These are phyloP conservation scores for Blastomyces silverae DNA, from an alignment of 2,329 filamentous ascomycete genomes.

Conservation along the genomic window DNA sequence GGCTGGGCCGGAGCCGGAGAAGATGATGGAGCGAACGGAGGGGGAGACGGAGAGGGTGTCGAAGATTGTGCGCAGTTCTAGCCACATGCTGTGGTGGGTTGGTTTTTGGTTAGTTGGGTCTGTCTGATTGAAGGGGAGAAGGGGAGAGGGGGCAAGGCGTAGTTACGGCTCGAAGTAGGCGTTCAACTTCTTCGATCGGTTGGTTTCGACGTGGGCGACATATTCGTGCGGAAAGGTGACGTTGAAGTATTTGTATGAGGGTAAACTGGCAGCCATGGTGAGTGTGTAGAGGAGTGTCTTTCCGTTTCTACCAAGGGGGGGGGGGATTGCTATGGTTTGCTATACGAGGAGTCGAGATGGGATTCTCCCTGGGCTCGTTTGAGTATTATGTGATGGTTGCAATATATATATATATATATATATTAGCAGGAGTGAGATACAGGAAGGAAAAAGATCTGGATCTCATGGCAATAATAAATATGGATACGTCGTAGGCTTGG, in stretches of 20 bases:
- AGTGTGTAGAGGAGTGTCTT: background rate
- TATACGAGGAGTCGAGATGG: background rate
- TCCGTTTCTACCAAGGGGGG: background rate
- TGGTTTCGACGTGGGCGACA: slow-evolving; percentile 89
- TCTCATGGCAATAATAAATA: background rate
- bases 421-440: background rate
- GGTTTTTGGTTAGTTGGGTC: slow-evolving; percentile 7
- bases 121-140: slow-evolving; percentile 10
- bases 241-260: slow-evolving; percentile 55
- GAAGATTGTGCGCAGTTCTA: slow-evolving; percentile 70
- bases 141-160: slow-evolving; percentile 26
- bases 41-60: slow-evolving; percentile 62
- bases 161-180: slow-evolving; percentile 70
- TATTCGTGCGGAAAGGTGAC: slow-evolving; percentile 63
- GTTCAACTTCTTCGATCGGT: slow-evolving; percentile 79
- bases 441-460: no score
- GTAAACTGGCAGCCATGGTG: slow-evolving; percentile 12
- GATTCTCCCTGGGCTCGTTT: background rate
- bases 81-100: slow-evolving; percentile 63
- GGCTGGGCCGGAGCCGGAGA: slow-evolving; percentile 78
- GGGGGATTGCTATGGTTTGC: background rate
- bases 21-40: slow-evolving; percentile 66
- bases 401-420: background rate
- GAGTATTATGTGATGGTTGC: background rate
- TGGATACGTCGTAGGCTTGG: background rate